A percentile compares a stretch with the other conserved stretches of the same genome.
phyloP scores from a whole-genome alignment of 2,329 filamentous ascomycete species.

The Fusarium cyanostomum region DNA sequence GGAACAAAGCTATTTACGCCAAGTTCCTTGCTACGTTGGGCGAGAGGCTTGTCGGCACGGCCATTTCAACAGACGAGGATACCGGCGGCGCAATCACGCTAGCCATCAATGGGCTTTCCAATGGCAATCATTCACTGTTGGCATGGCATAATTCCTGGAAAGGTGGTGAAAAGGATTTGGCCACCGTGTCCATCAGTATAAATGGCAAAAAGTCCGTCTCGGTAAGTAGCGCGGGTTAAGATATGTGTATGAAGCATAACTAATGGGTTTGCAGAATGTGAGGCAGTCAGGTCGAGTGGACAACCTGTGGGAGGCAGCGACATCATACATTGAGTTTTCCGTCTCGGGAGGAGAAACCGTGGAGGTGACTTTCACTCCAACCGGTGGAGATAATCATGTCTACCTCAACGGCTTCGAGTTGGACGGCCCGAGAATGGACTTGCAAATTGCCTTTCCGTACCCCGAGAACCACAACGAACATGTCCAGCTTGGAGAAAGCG shows the following conservation, averaged over 20 bases:
- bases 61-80: neutral
- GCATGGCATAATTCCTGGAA: slow-evolving; percentile 5
- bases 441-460: neutral
- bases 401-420: slow-evolving; percentile 8
- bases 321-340: neutral
- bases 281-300: neutral
- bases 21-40: neutral
- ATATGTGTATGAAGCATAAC: neutral
- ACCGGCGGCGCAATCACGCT: neutral
- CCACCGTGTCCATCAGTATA: neutral
- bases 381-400: neutral
- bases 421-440: neutral
- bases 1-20: neutral
- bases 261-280: neutral
- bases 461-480: slow-evolving; percentile 5
- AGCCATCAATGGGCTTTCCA: neutral
- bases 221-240: neutral
- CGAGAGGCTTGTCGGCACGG: slow-evolving; percentile 1
- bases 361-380: neutral
- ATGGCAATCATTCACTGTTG: neutral
- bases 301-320: neutral
- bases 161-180: neutral
- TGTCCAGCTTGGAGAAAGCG: neutral
- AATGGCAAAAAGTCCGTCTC: neutral
- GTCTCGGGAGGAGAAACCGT: neutral